Base-by-base conservation (phyloP, 768 basidiomycete genomes). In the Pholiota microspora region DNA sequence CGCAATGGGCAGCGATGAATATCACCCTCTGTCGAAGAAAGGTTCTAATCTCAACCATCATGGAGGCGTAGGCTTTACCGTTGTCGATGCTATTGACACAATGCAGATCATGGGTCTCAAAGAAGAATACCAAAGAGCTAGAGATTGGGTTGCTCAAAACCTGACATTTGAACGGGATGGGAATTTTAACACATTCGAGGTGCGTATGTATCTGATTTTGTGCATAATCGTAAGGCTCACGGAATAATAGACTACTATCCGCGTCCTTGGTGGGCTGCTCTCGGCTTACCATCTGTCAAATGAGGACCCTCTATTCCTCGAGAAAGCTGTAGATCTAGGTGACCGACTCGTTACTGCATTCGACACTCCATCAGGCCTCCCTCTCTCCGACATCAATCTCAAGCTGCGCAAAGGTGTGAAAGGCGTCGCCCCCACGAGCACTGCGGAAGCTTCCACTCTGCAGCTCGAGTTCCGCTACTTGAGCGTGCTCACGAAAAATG, bases 381-480 rank as follows among this genome's bases (percentile, higher is more conserved):
- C 96, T 0, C 70, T 83, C 21, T 81, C 92, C 1, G 79, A 83
- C 60, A 70, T 94, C 61, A 95, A 98, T 67, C 79, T 97, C n/a
- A 82, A 72, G 1, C 69, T 71, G 45, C 72, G 80, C 3, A 62
- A 80, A 63, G 92, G 86, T 0, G 74, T 87, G 1, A 78, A 84
- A 9, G 86, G 92, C 57, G 69, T 75, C 3, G 83, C 83, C 7
- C 72, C 88, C 13, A 83, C 89, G 50, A 89, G 86, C 64, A 89
- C 92, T 1, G 91, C 94, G 0, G 95, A 98, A 65, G 89, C 84
- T 10, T 80, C 89, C 10, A 92, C 91, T 0, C 71, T 97, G 25
- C 94, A 97, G 70, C 84, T 98, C 25, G 95, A 98, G 71, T 81
- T 97, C 62, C 83, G 86, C 64, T 97, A 97, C 69, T 77, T 98